phyloP scores from a whole-genome alignment of 2,329 filamentous ascomycete species.

The Diaporthe destruens region DNA sequence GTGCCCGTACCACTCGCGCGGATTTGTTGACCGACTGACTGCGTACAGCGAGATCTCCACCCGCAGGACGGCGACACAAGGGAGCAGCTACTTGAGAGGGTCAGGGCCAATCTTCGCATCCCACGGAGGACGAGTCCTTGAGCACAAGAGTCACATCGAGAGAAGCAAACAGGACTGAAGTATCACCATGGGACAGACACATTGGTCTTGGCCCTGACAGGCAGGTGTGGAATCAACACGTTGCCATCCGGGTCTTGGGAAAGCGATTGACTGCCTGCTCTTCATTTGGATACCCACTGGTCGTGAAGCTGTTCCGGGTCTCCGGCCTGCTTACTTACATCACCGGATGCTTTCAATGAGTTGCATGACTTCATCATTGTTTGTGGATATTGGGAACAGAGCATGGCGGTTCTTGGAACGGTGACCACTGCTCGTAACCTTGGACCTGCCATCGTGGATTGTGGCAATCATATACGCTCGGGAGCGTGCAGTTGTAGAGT shows the following conservation, averaged over 20 bases:
- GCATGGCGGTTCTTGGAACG: background rate
- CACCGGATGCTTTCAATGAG: background rate
- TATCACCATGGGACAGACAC: background rate
- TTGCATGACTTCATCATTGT: background rate
- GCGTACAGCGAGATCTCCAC: slow-evolving; percentile 59
- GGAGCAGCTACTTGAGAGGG: slow-evolving; percentile 61
- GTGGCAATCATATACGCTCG: background rate
- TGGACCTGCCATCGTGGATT: background rate
- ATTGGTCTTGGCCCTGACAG: background rate
- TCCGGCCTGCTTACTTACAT: no score
- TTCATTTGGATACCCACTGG: no score
- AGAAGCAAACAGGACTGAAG: background rate
- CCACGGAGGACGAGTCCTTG: slow-evolving; percentile 44
- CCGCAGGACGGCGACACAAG: slow-evolving; percentile 58
- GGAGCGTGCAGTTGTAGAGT: background rate
- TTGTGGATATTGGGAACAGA: no score
- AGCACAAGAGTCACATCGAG: background rate
- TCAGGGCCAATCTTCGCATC: slow-evolving; percentile 62
- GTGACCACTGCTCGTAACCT: background rate
- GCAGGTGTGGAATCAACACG: background rate
- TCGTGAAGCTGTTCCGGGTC: background rate
- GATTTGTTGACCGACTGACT: slow-evolving; percentile 11
- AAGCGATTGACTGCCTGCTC: background rate
- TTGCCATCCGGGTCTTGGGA: no score
- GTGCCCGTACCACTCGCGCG: slow-evolving; percentile 1